These are phyloP conservation scores for Chara braunii DNA, from an alignment of 139 green algal genomes.

Conservation along the genomic window DNA sequence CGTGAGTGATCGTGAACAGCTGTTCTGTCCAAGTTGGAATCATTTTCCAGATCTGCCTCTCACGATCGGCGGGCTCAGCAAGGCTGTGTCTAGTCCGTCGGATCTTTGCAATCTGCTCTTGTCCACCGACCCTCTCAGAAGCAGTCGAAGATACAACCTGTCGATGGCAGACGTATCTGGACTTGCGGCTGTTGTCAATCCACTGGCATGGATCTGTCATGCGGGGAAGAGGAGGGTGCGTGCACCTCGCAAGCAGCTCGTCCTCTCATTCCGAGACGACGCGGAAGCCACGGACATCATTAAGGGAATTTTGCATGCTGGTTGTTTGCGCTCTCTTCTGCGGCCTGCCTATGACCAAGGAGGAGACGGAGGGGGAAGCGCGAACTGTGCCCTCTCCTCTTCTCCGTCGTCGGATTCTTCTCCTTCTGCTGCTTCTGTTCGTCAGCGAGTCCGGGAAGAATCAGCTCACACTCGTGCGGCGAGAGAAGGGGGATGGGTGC, in stretches of 20 bases:
- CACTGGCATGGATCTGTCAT: too few species aligned
- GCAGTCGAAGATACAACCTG: background rate
- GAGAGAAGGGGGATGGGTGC: background rate
- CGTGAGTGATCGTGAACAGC: conserved; percentile 19
- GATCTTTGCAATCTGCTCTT: background rate
- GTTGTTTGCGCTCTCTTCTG: background rate
- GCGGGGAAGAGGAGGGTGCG: too few species aligned
- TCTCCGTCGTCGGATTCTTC: background rate
- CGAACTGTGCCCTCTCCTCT: too few species aligned
- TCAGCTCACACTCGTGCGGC: background rate
- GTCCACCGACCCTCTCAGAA: background rate
- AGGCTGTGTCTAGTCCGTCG: background rate
- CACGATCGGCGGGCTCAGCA: background rate
- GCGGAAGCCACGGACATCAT: conserved; percentile 10
- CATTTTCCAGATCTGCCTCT: background rate
- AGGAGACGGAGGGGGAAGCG: too few species aligned
- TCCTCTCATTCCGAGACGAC: conserved; percentile 22
- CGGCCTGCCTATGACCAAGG: background rate
- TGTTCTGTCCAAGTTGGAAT: conserved; percentile 3
- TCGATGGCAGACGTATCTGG: background rate
- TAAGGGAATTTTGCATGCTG: conserved; percentile 6
- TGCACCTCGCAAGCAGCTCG: too few species aligned
- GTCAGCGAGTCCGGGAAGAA: background rate
- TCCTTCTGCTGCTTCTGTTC: background rate
- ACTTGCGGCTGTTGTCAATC: conserved; percentile 18